phyloP scores from a whole-genome alignment of 257 asterid genomes.

The Eustoma russellianum region DNA sequence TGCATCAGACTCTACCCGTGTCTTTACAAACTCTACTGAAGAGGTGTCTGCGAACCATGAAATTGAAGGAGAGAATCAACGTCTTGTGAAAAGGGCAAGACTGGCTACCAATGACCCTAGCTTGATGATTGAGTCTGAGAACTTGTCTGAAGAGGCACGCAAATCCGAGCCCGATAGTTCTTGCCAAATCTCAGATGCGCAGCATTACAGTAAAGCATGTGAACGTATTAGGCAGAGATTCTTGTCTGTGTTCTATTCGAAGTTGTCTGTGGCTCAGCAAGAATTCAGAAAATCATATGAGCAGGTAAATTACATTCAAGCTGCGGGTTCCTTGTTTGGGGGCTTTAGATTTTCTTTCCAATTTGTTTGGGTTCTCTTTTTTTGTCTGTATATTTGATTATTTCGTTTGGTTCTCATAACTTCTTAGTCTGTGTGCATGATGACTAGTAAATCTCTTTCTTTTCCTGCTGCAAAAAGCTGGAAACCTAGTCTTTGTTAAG shows the following conservation, averaged over 20 bases:
- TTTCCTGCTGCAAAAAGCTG: not conserved
- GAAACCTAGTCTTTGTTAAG: too few species aligned
- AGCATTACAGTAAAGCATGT: conserved; percentile 37
- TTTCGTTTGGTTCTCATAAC: not conserved
- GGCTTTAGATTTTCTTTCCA: conserved; percentile 2
- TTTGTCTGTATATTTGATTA: not conserved
- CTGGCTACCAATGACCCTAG: conserved; percentile 17
- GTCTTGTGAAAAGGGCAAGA: conserved; percentile 24
- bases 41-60: conserved; percentile 15
- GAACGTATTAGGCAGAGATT: conserved; percentile 62
- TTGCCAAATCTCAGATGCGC: conserved; percentile 20
- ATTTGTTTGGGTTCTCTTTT: not conserved
- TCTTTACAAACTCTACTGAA: conserved; percentile 23
- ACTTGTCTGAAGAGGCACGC: conserved; percentile 19
- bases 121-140: conserved; percentile 18
- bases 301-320: conserved; percentile 52
- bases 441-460: not conserved
- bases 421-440: not conserved
- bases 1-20: conserved; percentile 19
- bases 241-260: conserved; percentile 56
- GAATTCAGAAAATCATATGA: conserved; percentile 69
- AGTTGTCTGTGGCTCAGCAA: conserved; percentile 57
- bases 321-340: conserved; percentile 2
- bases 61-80: conserved; percentile 22
- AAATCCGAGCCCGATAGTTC: conserved; percentile 21